These are phyloP conservation scores for Pholiota adiposa DNA, from an alignment of 1,284 basidiomycete species.

Conservation along the genomic window DNA sequence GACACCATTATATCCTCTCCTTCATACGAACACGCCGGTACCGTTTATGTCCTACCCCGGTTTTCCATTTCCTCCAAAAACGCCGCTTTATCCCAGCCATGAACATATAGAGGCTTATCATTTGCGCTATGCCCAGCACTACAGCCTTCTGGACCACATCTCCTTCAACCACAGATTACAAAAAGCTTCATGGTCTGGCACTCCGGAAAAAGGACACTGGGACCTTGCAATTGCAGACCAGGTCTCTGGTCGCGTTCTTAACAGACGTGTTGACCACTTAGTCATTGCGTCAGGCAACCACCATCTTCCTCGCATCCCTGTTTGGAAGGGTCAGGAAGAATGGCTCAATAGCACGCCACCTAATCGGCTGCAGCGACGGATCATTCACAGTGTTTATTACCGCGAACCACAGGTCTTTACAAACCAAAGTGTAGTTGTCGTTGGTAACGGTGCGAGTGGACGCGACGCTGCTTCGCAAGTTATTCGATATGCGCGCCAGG, in stretches of 20 bases:
- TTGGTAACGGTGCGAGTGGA: constrained; percentile 56
- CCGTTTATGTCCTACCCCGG: constrained; percentile 57
- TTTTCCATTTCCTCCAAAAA: constrained; percentile 53
- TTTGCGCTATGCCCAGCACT: constrained; percentile 40
- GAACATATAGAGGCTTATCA: constrained; percentile 53
- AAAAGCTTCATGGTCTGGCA: constrained; percentile 50
- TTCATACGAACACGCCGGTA: constrained; percentile 60
- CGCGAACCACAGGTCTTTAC: constrained; percentile 48
- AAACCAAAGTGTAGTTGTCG: constrained; percentile 49
- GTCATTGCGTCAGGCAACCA: constrained; percentile 59
- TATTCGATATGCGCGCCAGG: constrained; percentile 43
- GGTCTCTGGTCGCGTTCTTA: constrained; percentile 20
- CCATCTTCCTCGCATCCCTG: constrained; percentile 50
- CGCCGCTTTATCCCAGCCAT: constrained; percentile 53
- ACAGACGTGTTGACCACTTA: constrained; percentile 50
- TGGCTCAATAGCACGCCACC: constrained; percentile 44
- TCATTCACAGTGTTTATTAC: constrained; percentile 60
- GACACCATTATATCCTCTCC: constrained; percentile 56
- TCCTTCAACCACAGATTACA: constrained; percentile 48
- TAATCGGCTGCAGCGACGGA: constrained; percentile 32
- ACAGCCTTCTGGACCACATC: constrained; percentile 45
- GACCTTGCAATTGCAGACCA: constrained; percentile 36
- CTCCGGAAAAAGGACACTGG: constrained; percentile 46
- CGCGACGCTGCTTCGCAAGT: constrained; percentile 51
- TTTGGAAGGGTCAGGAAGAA: constrained; percentile 49